Percentiles rank a stretch among this genome's conserved stretches.
Evolutionary conservation across 805 yeast species (phyloP).

Genomic region (Candida parachauliodes): DNA sequence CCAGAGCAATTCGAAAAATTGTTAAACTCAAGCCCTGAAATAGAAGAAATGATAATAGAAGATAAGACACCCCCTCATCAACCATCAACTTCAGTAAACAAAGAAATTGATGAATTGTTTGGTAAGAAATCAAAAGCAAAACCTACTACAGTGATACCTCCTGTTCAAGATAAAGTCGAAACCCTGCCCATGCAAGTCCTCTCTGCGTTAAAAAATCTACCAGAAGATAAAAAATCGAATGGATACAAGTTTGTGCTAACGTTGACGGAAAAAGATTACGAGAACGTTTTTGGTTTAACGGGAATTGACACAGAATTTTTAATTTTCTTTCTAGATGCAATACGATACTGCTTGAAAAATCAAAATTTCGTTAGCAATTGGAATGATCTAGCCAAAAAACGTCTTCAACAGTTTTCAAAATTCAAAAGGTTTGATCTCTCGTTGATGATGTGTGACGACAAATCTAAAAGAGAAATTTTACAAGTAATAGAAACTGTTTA

Average conservation of each 20-base stretch:
- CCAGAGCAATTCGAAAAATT: constrained; percentile 31
- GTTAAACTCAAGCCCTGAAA: neutral
- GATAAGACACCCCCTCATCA: neutral
- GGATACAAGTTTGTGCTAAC: constrained; percentile 37
- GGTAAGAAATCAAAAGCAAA: constrained; percentile 6
- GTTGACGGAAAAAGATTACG: constrained; percentile 21
- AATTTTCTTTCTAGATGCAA: constrained; percentile 45
- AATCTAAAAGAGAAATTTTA: constrained; percentile 13
- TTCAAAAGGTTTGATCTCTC: constrained; percentile 36
- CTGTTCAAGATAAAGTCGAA: constrained; percentile 3
- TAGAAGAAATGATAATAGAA: neutral
- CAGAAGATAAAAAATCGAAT: constrained; percentile 19
- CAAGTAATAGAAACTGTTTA: constrained; percentile 6
- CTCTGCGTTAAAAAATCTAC: constrained; percentile 22
- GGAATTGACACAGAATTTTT: constrained; percentile 51
- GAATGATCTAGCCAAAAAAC: constrained; percentile 15
- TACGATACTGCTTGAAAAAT: constrained; percentile 15
- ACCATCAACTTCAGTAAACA: constrained; percentile 2
- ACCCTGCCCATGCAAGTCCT: constrained; percentile 23
- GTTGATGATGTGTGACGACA: constrained; percentile 27
- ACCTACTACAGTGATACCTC: constrained; percentile 5
- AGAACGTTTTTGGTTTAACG: constrained; percentile 31
- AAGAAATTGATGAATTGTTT: constrained; percentile 18
- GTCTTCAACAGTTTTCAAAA: constrained; percentile 24
- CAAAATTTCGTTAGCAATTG: constrained; percentile 11